These are phyloP conservation scores for Dactylellina sp. DNA, from an alignment of 2,329 filamentous ascomycete genomes.

Conservation along the genomic window DNA sequence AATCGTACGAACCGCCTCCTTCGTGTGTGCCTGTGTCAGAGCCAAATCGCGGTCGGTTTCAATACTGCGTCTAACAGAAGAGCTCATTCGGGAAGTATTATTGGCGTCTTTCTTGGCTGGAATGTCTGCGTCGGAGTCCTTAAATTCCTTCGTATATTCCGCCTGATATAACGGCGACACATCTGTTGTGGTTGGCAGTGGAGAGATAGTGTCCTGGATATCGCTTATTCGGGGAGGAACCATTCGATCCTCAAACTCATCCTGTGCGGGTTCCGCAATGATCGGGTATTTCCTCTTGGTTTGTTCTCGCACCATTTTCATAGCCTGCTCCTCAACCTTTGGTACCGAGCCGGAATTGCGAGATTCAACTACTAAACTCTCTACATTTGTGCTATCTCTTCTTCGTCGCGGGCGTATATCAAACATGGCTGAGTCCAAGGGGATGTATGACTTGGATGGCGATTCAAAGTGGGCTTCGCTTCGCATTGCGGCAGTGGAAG, in stretches of 20 bases:
- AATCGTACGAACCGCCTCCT: no score
- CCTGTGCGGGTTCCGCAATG: constrained; percentile 19
- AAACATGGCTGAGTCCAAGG: constrained; percentile 57
- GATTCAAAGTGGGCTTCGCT: constrained; percentile 42
- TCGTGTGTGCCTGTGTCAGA: background rate
- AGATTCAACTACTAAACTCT: constrained; percentile 25
- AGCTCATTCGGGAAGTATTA: constrained; percentile 43
- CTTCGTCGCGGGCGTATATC: constrained; percentile 58
- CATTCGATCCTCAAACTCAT: constrained; percentile 20
- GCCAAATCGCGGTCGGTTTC: constrained; percentile 13
- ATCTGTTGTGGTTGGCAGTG: constrained; percentile 57
- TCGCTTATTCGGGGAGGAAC: constrained; percentile 55
- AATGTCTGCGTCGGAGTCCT: constrained; percentile 23
- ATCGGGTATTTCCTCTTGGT: constrained; percentile 36
- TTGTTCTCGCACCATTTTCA: background rate
- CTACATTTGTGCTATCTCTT: constrained; percentile 56
- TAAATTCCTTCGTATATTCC: constrained; percentile 21
- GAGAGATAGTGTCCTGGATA: constrained; percentile 44
- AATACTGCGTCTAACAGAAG: constrained; percentile 21
- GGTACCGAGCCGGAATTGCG: constrained; percentile 8
- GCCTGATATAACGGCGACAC: background rate
- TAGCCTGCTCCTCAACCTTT: constrained; percentile 25
- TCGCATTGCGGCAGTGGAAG: constrained; percentile 23
- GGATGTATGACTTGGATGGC: constrained; percentile 57
- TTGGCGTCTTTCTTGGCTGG: constrained; percentile 38